Evolutionary conservation across 352 stramenopile genomes (phyloP).

Genomic region (Phytophthora colocasiae): DNA sequence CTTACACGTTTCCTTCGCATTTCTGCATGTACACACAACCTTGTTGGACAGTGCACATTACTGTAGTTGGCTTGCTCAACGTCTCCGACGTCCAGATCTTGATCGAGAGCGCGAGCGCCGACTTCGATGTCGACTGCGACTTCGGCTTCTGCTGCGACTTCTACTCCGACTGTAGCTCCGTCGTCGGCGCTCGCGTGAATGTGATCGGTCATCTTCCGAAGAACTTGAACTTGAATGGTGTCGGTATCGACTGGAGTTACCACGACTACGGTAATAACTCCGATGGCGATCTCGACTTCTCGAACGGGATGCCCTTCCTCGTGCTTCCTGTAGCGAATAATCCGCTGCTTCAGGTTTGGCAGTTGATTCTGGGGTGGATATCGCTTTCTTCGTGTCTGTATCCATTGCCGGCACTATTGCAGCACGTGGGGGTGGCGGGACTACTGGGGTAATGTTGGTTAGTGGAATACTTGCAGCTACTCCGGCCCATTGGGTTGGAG

Average conservation of each 20-base stretch:
- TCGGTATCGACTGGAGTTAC: slow-evolving; percentile 22
- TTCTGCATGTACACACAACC: background rate
- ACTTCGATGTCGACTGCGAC: slow-evolving; percentile 14
- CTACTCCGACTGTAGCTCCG: slow-evolving; percentile 30
- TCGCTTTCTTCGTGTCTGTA: slow-evolving; percentile 7
- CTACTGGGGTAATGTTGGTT: background rate
- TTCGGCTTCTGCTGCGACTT: slow-evolving; percentile 37
- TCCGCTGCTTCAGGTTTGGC: background rate
- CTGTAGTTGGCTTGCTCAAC: slow-evolving; percentile 7
- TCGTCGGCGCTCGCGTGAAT: slow-evolving; percentile 13
- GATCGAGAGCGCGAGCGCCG: slow-evolving; percentile 41
- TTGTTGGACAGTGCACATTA: too few species aligned
- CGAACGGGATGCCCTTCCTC: slow-evolving; percentile 16
- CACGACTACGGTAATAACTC: slow-evolving; percentile 24
- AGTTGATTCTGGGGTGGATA: background rate
- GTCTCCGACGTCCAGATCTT: slow-evolving; percentile 17
- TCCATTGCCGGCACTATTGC: slow-evolving; percentile 3
- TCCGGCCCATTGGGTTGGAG: slow-evolving; percentile 6
- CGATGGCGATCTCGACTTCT: slow-evolving; percentile 27
- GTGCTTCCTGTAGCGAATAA: slow-evolving; percentile 6
- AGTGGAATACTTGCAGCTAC: background rate
- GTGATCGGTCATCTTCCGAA: slow-evolving; percentile 17
- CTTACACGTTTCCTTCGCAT: slow-evolving; percentile 6
- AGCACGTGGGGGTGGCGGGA: slow-evolving; percentile 17
- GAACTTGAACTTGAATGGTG: slow-evolving; percentile 35